These are phyloP conservation scores for Venturiaceae sp. DNA, from an alignment of 2,329 filamentous ascomycete species.

Conservation along the genomic window DNA sequence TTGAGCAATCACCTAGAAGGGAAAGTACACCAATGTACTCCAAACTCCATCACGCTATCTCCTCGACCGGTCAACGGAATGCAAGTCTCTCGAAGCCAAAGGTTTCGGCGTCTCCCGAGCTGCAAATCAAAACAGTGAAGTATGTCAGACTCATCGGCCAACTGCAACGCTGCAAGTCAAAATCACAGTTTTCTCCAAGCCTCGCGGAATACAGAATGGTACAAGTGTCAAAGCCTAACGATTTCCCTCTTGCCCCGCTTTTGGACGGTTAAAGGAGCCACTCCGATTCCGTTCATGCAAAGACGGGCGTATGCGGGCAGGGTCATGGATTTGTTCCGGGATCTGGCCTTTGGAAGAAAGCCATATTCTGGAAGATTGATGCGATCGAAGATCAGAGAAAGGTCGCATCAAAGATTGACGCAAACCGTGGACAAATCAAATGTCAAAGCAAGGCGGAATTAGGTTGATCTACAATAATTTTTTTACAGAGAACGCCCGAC, in stretches of 20 bases:
- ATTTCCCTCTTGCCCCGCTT: not conserved
- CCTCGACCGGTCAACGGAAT: not conserved
- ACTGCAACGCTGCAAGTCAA: too few relatives aligned
- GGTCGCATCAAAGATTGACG: not conserved
- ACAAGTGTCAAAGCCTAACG: too few relatives aligned
- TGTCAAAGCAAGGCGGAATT: too few relatives aligned
- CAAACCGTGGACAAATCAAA: too few relatives aligned
- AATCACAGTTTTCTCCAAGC: too few relatives aligned
- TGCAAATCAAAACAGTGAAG: too few relatives aligned
- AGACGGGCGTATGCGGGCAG: not conserved
- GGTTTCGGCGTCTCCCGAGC: not conserved
- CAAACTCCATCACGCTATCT: not conserved
- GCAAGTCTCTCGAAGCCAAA: not conserved
- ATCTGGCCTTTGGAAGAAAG: too few relatives aligned
- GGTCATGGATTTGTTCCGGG: too few relatives aligned
- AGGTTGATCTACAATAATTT: too few relatives aligned
- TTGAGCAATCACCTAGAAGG: not conserved
- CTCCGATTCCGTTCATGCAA: not conserved
- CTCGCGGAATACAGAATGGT: too few relatives aligned
- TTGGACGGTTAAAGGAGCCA: not conserved
- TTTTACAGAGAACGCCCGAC: too few relatives aligned
- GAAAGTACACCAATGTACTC: not conserved
- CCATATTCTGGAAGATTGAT: not conserved
- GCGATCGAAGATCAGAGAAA: not conserved
- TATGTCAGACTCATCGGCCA: too few relatives aligned